Base-by-base conservation (phyloP, 371 early-diverging fungal genomes). In the Aphelidium insulamus region DNA sequence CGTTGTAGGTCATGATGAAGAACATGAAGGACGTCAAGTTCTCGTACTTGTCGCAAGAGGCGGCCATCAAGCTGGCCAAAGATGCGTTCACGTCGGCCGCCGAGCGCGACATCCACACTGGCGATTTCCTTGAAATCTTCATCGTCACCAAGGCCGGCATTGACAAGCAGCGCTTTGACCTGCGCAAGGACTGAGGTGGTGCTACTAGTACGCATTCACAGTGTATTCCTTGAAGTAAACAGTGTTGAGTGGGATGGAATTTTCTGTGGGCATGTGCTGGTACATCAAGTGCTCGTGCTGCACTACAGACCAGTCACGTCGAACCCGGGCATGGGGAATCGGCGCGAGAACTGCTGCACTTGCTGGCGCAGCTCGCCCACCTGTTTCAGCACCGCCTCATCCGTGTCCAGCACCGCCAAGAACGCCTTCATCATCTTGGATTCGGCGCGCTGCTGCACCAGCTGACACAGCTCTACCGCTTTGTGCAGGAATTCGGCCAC, bases 21-120 rank as follows among this genome's bases (percentile, higher is more conserved):
- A 77, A 83, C 43, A 72, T 68, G 49, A 46, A 51, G 31, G 48
- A 32, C 27, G 34, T 40, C 9, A 52, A 38, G 23, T 32, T 30
- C 8, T 26, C 31, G 11, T 53, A 49, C 4, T 35, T 73, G 28
- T 38, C 70, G 14, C 40, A 73, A 20, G 82, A 81, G 7, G 52
- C 66, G 34, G 90, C 73, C 7, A 38, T 77, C 19, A 57, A 67
- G 29, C 58, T 98, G 34, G 81, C 80, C 32, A 86, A 81, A 49
- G 98, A 95, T 45, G 86, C 97, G 12, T 99, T 98, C 55, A 83
- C 85, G 11, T 74, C 86, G 18, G 98, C 97, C 21, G 77, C 98
- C 4, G 99, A 99, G 59, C 80, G 97, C 45, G 98, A 99, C 58
- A 98, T 98, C 39, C 79, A 98, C 60, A 99, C 99, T 11, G 98